Conservation (phyloP, 176 grass and related monocot species). For the Rhipidocladum racemiflorum region DNA sequence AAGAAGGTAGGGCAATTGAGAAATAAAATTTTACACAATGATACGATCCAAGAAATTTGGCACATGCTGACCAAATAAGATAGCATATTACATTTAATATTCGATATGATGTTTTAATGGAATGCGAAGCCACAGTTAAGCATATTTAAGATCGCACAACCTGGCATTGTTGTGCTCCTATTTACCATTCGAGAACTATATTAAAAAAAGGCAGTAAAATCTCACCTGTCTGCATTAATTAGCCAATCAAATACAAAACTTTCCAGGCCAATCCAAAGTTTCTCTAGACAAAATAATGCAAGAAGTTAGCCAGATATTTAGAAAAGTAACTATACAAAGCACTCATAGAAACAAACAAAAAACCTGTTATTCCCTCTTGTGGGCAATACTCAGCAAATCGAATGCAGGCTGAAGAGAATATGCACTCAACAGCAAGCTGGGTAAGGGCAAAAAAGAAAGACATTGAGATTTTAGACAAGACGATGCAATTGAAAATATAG, state of each 20-base stretch:
- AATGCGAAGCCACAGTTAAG: background rate
- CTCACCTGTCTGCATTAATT: constrained; percentile 98
- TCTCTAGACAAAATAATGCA: constrained; percentile 64
- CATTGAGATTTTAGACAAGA: constrained; percentile 24
- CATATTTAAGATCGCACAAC: background rate
- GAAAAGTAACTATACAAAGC: constrained; percentile 4
- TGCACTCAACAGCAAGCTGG: constrained; percentile 98
- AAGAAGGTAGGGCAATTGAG: too few species aligned
- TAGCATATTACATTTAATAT: background rate
- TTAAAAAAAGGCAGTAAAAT: constrained; percentile 4
- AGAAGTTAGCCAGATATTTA: constrained; percentile 26
- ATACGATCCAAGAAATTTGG: background rate
- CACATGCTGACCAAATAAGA: background rate
- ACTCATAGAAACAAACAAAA: constrained; percentile 27
- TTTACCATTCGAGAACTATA: constrained; percentile 1
- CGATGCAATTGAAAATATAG: constrained; percentile 5
- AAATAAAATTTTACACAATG: background rate
- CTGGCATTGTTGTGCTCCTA: background rate
- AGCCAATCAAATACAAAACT: constrained; percentile 97
- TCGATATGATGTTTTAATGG: background rate
- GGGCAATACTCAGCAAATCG: constrained; percentile 86
- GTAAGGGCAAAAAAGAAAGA: constrained; percentile 22
- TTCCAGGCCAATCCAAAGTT: constrained; percentile 88
- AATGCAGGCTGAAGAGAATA: constrained; percentile 97
- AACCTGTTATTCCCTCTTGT: constrained; percentile 97